phyloP scores from a whole-genome alignment of 2,329 filamentous ascomycete species.

The Fusarium irregulare region DNA sequence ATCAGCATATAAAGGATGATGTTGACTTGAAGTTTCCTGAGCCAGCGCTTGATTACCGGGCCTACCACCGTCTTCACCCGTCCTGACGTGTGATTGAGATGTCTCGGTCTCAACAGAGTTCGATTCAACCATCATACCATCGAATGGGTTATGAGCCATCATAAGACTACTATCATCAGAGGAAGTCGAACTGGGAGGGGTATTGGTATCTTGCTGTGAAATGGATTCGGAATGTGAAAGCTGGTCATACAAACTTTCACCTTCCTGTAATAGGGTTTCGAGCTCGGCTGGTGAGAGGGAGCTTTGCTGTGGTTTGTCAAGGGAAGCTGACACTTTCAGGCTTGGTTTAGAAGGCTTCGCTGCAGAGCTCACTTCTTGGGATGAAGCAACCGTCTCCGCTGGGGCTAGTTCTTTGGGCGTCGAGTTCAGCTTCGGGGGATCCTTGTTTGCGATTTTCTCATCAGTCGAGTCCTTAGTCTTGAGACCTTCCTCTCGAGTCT shows the following conservation, averaged over 20 bases:
- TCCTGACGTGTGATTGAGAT: not conserved
- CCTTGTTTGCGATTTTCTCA: not conserved
- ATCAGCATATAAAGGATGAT: not conserved
- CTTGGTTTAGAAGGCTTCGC: not conserved
- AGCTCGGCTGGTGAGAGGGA: not conserved
- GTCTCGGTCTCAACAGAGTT: not conserved
- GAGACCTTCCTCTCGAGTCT: not conserved
- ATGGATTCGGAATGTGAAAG: slow-evolving; percentile 4
- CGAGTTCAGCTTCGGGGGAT: too few relatives aligned
- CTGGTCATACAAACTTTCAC: not conserved
- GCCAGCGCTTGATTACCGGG: not conserved
- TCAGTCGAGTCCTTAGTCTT: too few relatives aligned
- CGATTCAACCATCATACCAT: not conserved
- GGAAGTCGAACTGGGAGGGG: not conserved
- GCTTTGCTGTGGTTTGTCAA: not conserved
- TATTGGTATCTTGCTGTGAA: too few relatives aligned
- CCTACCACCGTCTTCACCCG: not conserved
- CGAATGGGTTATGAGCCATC: not conserved
- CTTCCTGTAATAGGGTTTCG: not conserved
- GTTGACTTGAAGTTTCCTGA: not conserved
- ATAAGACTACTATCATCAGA: not conserved
- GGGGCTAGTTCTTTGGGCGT: not conserved
- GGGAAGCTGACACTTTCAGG: not conserved
- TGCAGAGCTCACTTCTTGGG: not conserved
- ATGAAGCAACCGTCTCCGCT: not conserved